Percentiles rank a stretch among this genome's conserved stretches.
Conservation (phyloP, 768 basidiomycete genomes). For the Pleurotus eryngii region DNA sequence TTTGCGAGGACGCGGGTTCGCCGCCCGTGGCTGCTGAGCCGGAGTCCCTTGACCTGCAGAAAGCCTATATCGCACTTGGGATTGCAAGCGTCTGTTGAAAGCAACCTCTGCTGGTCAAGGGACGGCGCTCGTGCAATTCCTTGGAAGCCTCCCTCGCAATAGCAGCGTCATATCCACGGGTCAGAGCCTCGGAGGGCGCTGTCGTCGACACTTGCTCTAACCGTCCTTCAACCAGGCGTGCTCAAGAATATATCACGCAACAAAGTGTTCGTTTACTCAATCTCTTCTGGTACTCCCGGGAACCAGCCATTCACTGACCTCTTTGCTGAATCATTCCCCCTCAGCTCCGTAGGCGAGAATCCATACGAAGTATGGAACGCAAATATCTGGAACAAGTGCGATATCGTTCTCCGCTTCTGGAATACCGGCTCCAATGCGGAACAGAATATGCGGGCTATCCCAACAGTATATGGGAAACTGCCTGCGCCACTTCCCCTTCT, state of each 20-base stretch:
- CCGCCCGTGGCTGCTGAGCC: neutral
- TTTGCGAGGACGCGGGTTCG: neutral
- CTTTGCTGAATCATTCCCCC: neutral
- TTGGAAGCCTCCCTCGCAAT: neutral
- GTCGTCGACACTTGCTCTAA: neutral
- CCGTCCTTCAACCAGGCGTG: neutral
- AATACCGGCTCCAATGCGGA: neutral
- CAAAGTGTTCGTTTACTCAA: neutral
- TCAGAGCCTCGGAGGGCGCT: constrained; percentile 4
- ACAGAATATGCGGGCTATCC: neutral
- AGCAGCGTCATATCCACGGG: constrained; percentile 6
- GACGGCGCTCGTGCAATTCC: neutral
- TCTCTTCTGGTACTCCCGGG: neutral
- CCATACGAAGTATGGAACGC: constrained; percentile 1
- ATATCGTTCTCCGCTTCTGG: constrained; percentile 1
- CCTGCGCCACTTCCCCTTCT: neutral
- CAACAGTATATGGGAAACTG: neutral
- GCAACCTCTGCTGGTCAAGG: neutral
- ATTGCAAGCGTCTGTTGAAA: neutral
- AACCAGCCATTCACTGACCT: neutral
- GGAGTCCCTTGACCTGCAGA: neutral
- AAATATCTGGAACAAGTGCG: neutral
- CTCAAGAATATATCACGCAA: neutral
- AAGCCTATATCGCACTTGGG: neutral
- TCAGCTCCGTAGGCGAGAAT: neutral